phyloP scores from a whole-genome alignment of 83 land plant genomes.

The Larix sibirica region DNA sequence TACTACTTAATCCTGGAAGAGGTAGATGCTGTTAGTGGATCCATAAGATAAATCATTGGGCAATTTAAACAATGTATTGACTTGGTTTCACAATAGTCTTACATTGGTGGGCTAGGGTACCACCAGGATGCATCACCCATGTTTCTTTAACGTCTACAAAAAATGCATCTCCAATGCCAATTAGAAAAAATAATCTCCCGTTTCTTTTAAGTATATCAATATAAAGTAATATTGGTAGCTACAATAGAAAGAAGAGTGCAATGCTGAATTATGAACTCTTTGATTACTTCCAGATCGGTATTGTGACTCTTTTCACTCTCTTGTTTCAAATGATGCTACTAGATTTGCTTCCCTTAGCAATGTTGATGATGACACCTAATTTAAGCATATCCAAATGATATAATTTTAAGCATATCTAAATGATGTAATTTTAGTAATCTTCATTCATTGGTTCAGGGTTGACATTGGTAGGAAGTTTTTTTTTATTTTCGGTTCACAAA shows the following conservation, averaged over 20 bases:
- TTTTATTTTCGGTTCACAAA: neutral
- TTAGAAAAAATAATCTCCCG: constrained; percentile 9
- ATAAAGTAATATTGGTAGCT: neutral
- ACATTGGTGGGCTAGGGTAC: constrained; percentile 77
- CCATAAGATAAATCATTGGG: constrained; percentile 65
- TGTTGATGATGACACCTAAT: neutral
- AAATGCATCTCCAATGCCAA: constrained; percentile 89
- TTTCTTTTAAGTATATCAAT: neutral
- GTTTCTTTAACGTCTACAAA: constrained; percentile 83
- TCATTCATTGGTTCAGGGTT: neutral
- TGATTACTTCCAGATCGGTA: neutral
- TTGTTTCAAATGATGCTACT: neutral
- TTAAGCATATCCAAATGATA: neutral
- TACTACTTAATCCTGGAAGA: too few species aligned
- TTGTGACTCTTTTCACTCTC: neutral
- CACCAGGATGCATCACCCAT: constrained; percentile 81
- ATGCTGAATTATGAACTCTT: neutral
- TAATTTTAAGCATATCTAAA: too few species aligned
- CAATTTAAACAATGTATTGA: constrained; percentile 66
- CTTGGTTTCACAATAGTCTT: constrained; percentile 74
- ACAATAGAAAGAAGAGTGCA: neutral
- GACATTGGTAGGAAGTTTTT: neutral
- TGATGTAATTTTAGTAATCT: neutral
- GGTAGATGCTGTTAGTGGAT: too few species aligned
- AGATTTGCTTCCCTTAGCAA: neutral